Evolutionary conservation across 371 early-diverging fungal species (phyloP).

Genomic region (Batkoa obscura): DNA sequence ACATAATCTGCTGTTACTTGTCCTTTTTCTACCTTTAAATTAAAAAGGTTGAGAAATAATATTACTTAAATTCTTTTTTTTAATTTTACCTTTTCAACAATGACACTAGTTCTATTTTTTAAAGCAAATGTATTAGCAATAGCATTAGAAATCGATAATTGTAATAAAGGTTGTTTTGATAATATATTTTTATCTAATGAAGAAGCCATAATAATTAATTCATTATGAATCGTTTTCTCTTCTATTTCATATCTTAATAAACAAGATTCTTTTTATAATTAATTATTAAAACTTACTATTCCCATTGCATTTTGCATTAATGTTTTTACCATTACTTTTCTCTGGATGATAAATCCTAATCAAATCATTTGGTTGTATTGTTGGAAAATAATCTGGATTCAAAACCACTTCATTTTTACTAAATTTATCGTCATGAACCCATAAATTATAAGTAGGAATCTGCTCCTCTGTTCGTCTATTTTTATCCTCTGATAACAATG

Average conservation of each 20-base stretch:
- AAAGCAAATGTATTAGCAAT: slow-evolving; percentile 31
- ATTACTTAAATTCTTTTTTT: slow-evolving; percentile 9
- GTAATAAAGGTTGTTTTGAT: slow-evolving; percentile 4
- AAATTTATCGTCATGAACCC: slow-evolving; percentile 41
- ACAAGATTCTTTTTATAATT: too few species aligned
- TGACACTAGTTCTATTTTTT: slow-evolving; percentile 35
- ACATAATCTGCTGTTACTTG: slow-evolving; percentile 53
- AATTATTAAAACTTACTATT: too few species aligned
- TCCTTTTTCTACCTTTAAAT: slow-evolving; percentile 35
- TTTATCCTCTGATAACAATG: too few species aligned
- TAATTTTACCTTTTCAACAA: slow-evolving; percentile 38
- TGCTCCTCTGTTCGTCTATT: too few species aligned
- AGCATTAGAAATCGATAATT: slow-evolving; percentile 25
- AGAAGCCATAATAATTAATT: slow-evolving; percentile 10
- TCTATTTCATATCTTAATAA: too few species aligned
- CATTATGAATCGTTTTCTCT: too few species aligned
- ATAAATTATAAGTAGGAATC: slow-evolving; percentile 21
- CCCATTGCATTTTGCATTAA: too few species aligned
- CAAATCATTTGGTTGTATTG: slow-evolving; percentile 52
- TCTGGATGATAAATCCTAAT: slow-evolving; percentile 35
- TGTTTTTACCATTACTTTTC: not conserved
- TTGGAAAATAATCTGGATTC: slow-evolving; percentile 63
- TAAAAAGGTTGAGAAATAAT: slow-evolving; percentile 1
- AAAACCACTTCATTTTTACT: slow-evolving; percentile 58
- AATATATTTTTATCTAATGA: not conserved